Evolutionary conservation across 768 basidiomycete species (phyloP).

Genomic region (Lactarius deliciosus): DNA sequence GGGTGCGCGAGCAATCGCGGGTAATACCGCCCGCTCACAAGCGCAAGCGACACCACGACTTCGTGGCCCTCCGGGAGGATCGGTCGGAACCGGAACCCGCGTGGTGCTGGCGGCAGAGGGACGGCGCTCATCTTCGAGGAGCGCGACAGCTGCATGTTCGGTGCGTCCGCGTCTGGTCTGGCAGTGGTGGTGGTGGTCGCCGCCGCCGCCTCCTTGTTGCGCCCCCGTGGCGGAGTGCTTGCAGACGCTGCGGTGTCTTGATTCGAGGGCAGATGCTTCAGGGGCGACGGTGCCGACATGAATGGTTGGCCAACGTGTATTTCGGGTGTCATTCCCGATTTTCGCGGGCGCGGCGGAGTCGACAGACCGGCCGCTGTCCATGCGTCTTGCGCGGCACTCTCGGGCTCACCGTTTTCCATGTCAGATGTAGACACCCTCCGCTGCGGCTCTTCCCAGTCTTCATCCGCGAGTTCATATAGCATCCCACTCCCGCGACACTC

Average conservation of each 20-base stretch:
- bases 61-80: slow-evolving; percentile 64
- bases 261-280: slow-evolving; percentile 38
- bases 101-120: slow-evolving; percentile 61
- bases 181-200: slow-evolving; percentile 25
- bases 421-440: slow-evolving; percentile 17
- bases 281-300: slow-evolving; percentile 37
- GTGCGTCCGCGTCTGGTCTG: slow-evolving; percentile 30
- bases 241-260: slow-evolving; percentile 34
- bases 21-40: slow-evolving; percentile 82
- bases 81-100: slow-evolving; percentile 66
- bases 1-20: slow-evolving; percentile 68
- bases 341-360: slow-evolving; percentile 9
- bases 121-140: slow-evolving; percentile 38
- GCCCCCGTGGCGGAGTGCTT: slow-evolving; percentile 10
- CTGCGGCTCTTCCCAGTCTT: slow-evolving; percentile 57
- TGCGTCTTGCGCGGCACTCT: slow-evolving; percentile 21
- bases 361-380: slow-evolving; percentile 16
- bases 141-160: slow-evolving; percentile 37
- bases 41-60: slow-evolving; percentile 62
- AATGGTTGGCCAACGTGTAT: slow-evolving; percentile 30
- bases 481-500: slow-evolving; percentile 71
- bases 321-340: slow-evolving; percentile 19
- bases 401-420: slow-evolving; percentile 38
- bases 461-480: slow-evolving; percentile 77
- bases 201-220: slow-evolving; percentile 6